Evolutionary conservation across 1,284 basidiomycete genomes (phyloP), one percentile per base, ranked within the genome.

Genomic region (Athelia psychrophila): DNA sequence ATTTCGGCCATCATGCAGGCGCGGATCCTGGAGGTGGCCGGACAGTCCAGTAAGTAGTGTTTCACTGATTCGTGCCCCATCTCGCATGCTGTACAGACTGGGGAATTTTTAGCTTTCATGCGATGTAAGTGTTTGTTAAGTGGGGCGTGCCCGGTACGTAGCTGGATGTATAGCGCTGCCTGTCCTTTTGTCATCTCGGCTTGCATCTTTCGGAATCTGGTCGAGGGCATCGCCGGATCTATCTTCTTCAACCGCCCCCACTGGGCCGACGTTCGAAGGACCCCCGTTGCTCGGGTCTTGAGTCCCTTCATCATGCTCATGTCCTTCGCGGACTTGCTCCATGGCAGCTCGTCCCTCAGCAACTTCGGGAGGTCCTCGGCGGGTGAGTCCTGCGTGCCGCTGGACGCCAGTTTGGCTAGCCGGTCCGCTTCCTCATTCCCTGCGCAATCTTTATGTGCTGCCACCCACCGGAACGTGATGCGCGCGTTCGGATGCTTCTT

Each of bases 101-200:
- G 27, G 5, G 27, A 30, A 13, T 30, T 13, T 30, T 30, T 30
- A 6, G 27, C 27, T 30, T 30, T 30, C 13, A 30, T 30, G 5
- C 27, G 5, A 13, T 30, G 27, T 6, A 30, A 13, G 27, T 30
- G 27, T 30, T 30, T 30, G 27, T 30, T 30, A 13, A 30, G 27
- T 13, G 27, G 27, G 6, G 27, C 27, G 13, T 30, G 27, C 6
- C 64, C 63, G 0, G 64, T 61, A 13, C 63, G 60, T 0, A 70
- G 63, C 46, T 70, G 68, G 16, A 63, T 51, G 15, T 69, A 56
- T 0, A 66, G 25, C 32, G 44, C 56, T 9, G 60, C 53, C 0
- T 61, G 58, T 3, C 23, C 24, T 2, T 52, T 47, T 2, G 52
- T 19, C 2, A 58, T 35, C 12, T 40, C 18, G 2, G 13, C n/a